Evolutionary conservation across 2,329 filamentous ascomycete species (phyloP).

Genomic region (Alternaria tenuissima): DNA sequence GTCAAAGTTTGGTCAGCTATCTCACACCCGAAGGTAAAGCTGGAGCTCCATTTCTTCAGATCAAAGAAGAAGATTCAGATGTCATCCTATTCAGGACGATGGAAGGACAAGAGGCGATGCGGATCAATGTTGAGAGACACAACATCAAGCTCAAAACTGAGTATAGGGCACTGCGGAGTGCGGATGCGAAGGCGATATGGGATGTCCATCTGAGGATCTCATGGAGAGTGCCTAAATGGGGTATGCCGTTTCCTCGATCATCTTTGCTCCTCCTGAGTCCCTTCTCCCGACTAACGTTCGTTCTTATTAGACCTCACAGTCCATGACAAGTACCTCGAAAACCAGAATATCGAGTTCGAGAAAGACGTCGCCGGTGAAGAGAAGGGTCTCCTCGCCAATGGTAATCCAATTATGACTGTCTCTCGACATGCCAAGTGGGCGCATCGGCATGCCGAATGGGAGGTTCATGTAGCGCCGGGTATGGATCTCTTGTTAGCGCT

Average conservation of each 20-base stretch:
- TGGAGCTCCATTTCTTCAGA: slow-evolving; percentile 19
- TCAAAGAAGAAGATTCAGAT: slow-evolving; percentile 18
- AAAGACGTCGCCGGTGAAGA: slow-evolving; percentile 25
- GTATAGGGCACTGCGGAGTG: slow-evolving; percentile 24
- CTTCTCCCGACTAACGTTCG: not conserved
- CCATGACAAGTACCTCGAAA: slow-evolving; percentile 7
- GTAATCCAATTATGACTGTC: slow-evolving; percentile 20
- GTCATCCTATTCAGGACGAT: slow-evolving; percentile 21
- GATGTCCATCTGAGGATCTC: slow-evolving; percentile 20
- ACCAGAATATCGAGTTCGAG: slow-evolving; percentile 14
- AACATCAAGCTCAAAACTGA: slow-evolving; percentile 11
- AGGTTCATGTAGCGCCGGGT: slow-evolving; percentile 27
- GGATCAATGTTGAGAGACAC: slow-evolving; percentile 21
- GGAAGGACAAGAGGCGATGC: slow-evolving; percentile 25
- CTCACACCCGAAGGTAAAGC: slow-evolving; percentile 11
- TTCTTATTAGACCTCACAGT: slow-evolving; percentile 10
- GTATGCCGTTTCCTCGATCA: slow-evolving; percentile 12
- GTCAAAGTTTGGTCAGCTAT: slow-evolving; percentile 17
- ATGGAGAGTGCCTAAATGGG: slow-evolving; percentile 21
- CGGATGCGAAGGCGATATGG: slow-evolving; percentile 24
- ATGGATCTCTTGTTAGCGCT: slow-evolving; percentile 34
- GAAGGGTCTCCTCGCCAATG: slow-evolving; percentile 27
- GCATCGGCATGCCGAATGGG: slow-evolving; percentile 15
- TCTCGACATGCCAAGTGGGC: slow-evolving; percentile 15
- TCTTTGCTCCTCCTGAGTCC: too few relatives aligned